Percentiles rank a stretch among this genome's conserved stretches.
Conservation (phyloP, 495 filamentous ascomycete genomes). For the Xylaria venustula region DNA sequence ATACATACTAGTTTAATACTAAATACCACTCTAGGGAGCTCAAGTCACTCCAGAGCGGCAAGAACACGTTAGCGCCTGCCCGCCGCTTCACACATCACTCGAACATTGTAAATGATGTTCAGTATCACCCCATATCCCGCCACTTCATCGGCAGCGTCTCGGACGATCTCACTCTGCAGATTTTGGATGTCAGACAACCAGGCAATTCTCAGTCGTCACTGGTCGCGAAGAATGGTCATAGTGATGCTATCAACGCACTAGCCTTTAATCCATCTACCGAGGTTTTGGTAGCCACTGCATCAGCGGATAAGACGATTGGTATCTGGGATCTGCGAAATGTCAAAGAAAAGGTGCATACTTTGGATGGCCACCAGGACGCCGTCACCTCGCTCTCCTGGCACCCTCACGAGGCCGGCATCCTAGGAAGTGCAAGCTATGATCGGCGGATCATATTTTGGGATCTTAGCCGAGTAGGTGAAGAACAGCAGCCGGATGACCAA, state of each 20-base stretch:
- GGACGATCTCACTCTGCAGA: constrained; percentile 89
- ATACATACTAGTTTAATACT: neutral
- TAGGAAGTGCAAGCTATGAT: constrained; percentile 90
- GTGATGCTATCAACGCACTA: constrained; percentile 89
- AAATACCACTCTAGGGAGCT: constrained; percentile 61
- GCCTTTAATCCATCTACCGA: constrained; percentile 90
- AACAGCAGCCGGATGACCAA: constrained; percentile 91
- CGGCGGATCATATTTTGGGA: constrained; percentile 97
- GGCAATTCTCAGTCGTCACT: constrained; percentile 63
- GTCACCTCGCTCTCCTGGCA: constrained; percentile 95
- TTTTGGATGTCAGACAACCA: constrained; percentile 75
- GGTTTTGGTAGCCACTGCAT: constrained; percentile 84
- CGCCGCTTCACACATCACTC: constrained; percentile 83
- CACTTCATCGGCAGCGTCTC: constrained; percentile 89
- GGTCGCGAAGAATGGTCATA: constrained; percentile 66
- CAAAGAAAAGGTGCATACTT: constrained; percentile 77
- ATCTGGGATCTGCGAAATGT: constrained; percentile 94
- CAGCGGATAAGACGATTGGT: constrained; percentile 90
- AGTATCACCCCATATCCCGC: constrained; percentile 81
- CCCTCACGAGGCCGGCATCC: constrained; percentile 79
- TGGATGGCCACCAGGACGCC: constrained; percentile 80
- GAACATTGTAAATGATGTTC: constrained; percentile 93
- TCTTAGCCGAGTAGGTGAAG: constrained; percentile 81
- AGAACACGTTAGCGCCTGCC: constrained; percentile 66
- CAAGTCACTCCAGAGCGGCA: constrained; percentile 64